Percentiles rank a stretch among this genome's conserved stretches.
Evolutionary conservation across 2,329 filamentous ascomycete species (phyloP).

Genomic region (Hypomyces rosellus): DNA sequence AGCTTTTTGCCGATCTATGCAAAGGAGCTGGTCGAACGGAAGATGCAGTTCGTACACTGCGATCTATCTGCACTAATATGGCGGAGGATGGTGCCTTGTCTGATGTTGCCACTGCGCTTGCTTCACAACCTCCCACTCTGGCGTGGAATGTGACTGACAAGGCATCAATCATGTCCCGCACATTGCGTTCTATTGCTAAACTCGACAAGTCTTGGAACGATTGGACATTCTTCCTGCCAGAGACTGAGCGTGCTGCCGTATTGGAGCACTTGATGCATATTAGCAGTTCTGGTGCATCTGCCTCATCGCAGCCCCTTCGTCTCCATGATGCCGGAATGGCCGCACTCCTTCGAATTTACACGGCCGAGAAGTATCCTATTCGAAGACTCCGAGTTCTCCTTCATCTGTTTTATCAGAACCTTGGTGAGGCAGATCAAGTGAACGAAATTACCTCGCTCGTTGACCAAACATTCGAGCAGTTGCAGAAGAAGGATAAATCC

Average conservation of each 20-base stretch:
- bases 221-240: conserved; percentile 48
- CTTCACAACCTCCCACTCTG: conserved; percentile 41
- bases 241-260: conserved; percentile 48
- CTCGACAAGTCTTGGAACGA: conserved; percentile 51
- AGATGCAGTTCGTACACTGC: conserved; percentile 53
- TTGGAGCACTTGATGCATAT: conserved; percentile 55
- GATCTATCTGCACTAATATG: conserved; percentile 55
- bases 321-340: conserved; percentile 41
- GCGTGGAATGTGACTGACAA: conserved; percentile 50
- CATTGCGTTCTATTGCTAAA: conserved; percentile 54
- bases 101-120: conserved; percentile 45
- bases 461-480: conserved; percentile 30
- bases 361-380: conserved; percentile 44
- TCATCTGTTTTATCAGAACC: conserved; percentile 40
- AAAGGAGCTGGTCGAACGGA: conserved; percentile 45
- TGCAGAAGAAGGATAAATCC: conserved; percentile 31
- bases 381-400: conserved; percentile 47
- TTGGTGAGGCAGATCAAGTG: conserved; percentile 38
- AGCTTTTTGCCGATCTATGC: conserved; percentile 58
- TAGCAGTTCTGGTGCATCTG: conserved; percentile 34
- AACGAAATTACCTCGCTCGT: conserved; percentile 34
- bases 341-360: conserved; percentile 44
- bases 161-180: conserved; percentile 49
- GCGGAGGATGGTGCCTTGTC: conserved; percentile 52
- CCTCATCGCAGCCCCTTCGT: conserved; percentile 29